A percentile compares a stretch with the other conserved stretches of the same genome.
These are phyloP conservation scores for Alternaria rosae DNA, from an alignment of 2,329 filamentous ascomycete species.

Conservation along the genomic window DNA sequence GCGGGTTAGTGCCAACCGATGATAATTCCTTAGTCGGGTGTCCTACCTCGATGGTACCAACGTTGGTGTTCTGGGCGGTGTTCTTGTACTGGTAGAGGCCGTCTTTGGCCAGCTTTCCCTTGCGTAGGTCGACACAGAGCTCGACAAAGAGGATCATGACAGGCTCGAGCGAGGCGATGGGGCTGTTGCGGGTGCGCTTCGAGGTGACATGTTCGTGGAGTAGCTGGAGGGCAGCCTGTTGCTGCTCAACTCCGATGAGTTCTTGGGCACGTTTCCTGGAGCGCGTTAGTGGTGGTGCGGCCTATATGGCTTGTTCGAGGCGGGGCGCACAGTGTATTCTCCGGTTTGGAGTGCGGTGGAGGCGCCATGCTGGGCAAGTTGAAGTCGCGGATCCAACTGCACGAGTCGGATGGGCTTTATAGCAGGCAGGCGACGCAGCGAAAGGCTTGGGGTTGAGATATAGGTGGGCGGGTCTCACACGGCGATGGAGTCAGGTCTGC, in stretches of 20 bases:
- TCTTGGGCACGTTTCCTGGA: conserved; percentile 80
- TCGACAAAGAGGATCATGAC: conserved; percentile 98
- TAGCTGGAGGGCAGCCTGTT: conserved; percentile 87
- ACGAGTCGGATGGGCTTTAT: conserved; percentile 37
- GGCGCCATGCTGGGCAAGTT: conserved; percentile 75
- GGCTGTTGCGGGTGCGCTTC: conserved; percentile 96
- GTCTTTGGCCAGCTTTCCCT: conserved; percentile 98
- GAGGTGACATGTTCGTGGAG: conserved; percentile 99
- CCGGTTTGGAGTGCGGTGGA: conserved; percentile 94
- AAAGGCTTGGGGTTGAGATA: conserved; percentile 18
- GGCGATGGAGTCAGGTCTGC: conserved; percentile 22
- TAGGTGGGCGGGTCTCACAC: conserved; percentile 26
- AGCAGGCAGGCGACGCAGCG: conserved; percentile 41
- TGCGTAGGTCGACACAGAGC: conserved; percentile 94
- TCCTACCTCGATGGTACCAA: conserved; percentile 90
- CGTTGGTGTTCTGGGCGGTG: conserved; percentile 98
- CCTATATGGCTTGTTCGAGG: background rate
- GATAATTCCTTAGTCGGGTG: background rate
- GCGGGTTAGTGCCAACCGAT: conserved; percentile 17
- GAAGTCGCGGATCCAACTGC: conserved; percentile 35
- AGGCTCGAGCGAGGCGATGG: conserved; percentile 94
- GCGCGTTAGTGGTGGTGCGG: conserved; percentile 12
- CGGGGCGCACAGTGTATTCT: conserved; percentile 79
- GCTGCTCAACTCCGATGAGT: conserved; percentile 96
- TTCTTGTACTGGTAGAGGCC: conserved; percentile 99